These are phyloP conservation scores for Iris pallida DNA, from an alignment of 116 monocot species.

Conservation along the genomic window DNA sequence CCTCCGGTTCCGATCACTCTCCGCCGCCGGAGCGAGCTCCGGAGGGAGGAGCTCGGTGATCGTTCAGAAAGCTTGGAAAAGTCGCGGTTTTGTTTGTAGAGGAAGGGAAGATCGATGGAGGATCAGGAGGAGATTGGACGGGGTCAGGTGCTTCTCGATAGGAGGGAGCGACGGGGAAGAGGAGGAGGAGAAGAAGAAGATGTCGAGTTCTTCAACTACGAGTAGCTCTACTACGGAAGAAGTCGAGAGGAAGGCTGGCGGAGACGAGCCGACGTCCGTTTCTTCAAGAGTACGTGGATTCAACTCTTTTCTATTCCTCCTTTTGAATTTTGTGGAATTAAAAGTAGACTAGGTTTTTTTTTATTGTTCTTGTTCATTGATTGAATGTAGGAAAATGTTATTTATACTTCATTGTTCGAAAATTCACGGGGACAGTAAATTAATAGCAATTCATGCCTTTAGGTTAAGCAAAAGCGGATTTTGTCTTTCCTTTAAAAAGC, in stretches of 20 bases:
- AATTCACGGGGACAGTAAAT: neutral
- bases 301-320: neutral
- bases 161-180: slow-evolving; percentile 22
- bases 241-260: slow-evolving; percentile 15
- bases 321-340: neutral
- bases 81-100: slow-evolving; percentile 19
- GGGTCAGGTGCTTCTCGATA: slow-evolving; percentile 19
- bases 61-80: slow-evolving; percentile 2
- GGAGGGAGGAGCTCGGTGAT: slow-evolving; percentile 4
- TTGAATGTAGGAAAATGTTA: too few species aligned
- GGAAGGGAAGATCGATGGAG: slow-evolving; percentile 7
- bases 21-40: neutral
- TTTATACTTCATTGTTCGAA: too few species aligned
- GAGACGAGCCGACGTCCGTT: slow-evolving; percentile 32
- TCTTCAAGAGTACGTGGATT: slow-evolving; percentile 24
- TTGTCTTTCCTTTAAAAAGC: too few species aligned
- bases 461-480: too few species aligned
- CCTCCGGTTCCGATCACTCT: slow-evolving; percentile 15
- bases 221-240: slow-evolving; percentile 16
- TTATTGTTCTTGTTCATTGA: neutral
- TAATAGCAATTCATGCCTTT: too few species aligned
- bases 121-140: slow-evolving; percentile 13
- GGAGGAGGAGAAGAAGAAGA: slow-evolving; percentile 13
- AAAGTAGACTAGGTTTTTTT: neutral
- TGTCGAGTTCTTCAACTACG: neutral